Percentiles rank a stretch among this genome's conserved stretches.
phyloP scores from a whole-genome alignment of 1,139 yeast genomes.

The Pneumocystis canis region DNA sequence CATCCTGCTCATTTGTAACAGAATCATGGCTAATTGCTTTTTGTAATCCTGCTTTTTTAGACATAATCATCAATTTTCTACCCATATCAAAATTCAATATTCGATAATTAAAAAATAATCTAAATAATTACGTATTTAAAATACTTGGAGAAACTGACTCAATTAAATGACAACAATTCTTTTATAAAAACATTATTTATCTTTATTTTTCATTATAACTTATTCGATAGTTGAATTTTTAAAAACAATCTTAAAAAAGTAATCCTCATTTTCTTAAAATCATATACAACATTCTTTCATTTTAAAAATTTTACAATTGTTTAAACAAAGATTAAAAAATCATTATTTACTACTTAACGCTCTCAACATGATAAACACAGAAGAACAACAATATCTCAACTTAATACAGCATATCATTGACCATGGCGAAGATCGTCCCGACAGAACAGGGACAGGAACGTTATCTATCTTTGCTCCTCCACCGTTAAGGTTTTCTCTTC shows the following conservation, averaged over 20 bases:
- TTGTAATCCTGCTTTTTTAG: neutral
- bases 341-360: neutral
- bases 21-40: neutral
- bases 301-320: neutral
- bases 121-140: neutral
- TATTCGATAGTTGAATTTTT: neutral
- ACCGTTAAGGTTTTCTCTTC: constrained; percentile 67
- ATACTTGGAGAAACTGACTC: neutral
- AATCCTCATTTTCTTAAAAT: neutral
- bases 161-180: neutral
- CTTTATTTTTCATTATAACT: neutral
- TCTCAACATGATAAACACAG: constrained; percentile 25
- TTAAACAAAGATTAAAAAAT: neutral
- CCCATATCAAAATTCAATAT: neutral
- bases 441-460: constrained; percentile 96
- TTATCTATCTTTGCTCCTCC: constrained; percentile 86
- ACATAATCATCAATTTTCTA: neutral
- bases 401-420: constrained; percentile 61
- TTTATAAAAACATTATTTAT: neutral
- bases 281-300: neutral
- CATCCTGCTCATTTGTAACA: neutral
- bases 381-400: constrained; percentile 77
- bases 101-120: neutral
- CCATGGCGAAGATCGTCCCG: constrained; percentile 82
- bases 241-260: neutral